Conservation (phyloP, 2,329 filamentous ascomycete species). For the Talaromyces sp. region DNA sequence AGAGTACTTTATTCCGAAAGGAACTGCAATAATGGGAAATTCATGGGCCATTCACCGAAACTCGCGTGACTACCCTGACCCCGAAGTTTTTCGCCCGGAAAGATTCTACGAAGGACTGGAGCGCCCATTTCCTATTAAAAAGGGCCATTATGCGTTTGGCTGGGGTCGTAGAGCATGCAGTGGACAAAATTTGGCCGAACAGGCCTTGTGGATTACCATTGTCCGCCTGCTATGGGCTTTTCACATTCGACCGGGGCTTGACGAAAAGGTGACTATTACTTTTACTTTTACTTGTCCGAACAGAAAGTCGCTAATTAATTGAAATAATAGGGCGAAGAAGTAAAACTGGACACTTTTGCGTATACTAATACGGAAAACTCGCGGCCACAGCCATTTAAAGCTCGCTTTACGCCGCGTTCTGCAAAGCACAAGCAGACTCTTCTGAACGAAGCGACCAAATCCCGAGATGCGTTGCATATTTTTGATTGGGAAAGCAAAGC, state of each 20-base stretch:
- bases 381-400: neutral
- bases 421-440: neutral
- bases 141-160: conserved; percentile 44
- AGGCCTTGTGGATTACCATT: conserved; percentile 50
- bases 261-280: neutral
- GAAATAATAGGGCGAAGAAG: neutral
- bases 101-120: neutral
- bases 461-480: neutral
- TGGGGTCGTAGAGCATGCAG: conserved; percentile 51
- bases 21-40: conserved; percentile 42
- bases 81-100: neutral
- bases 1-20: conserved; percentile 44
- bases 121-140: neutral
- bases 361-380: neutral
- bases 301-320: neutral
- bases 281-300: neutral
- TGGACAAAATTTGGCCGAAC: conserved; percentile 24
- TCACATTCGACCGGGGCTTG: conserved; percentile 5
- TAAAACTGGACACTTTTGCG: neutral
- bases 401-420: neutral
- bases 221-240: conserved; percentile 49
- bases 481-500: neutral
- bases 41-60: conserved; percentile 41
- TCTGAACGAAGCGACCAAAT: neutral
- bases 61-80: neutral